Base-by-base conservation (phyloP, 164 flowering plant genomes). In the Liriodendron chinense region DNA sequence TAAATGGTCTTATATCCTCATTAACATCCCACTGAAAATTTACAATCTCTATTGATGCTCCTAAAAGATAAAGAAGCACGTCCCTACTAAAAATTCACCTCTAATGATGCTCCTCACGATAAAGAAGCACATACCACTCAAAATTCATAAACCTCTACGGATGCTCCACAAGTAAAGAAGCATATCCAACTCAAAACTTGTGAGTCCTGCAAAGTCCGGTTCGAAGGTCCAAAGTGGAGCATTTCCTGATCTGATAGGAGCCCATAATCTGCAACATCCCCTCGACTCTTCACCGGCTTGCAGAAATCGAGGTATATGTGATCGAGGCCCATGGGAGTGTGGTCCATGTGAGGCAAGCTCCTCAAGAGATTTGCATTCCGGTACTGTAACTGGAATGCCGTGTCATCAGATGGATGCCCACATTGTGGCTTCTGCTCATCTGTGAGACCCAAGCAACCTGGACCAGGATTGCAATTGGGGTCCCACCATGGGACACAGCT, bases 321-420 rank as follows among this genome's bases (percentile, higher is more conserved):
- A 73, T 87, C 90, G 14, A 76, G 16, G 3, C 65, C 81, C 0
- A 71, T 25, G 16, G 74, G 74, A 7, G 71, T 76, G 59, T 82
- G 79, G 76, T 84, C 86, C 85, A 83, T 80, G 13, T 80, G 78
- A 14, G 73, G n/a, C 75, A 81, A 62, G 77, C 84, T 78, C 47
- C 86, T 90, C 2, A 82, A 75, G 68, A 81, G 49, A 71, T 86
- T 81, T 0, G 84, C 83, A 66, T 86, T 86, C 4, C 82, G 84
- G 64, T 82, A 80, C 70, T 82, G 85, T 78, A 79, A 9, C 26
- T 86, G 87, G 34, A 70, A 81, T 2, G 78, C 72, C 5, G 74
- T 65, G 6, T 34, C 43, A 48, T 82, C 83, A 1, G 84, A 61
- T 9, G 72, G 75, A 21, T 49, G 72, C 3, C 67, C 83, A 49